Base-by-base conservation (phyloP, 2,329 filamentous ascomycete species). In the Diplocarpon rosae region DNA sequence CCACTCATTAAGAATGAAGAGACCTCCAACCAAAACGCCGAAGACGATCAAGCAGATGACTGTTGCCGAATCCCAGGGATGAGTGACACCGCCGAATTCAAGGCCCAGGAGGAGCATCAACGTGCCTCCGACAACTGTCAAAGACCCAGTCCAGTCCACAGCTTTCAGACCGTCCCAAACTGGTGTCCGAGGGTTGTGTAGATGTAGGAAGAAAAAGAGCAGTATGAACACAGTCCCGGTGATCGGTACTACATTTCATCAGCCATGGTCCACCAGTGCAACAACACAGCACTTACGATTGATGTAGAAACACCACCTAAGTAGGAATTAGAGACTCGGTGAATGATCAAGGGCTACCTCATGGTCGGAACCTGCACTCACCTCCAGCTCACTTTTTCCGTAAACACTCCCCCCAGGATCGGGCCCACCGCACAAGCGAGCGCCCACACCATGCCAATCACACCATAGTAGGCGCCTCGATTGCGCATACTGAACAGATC, bases 41-140 rank as follows among this genome's bases (percentile, higher is more conserved):
- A 35, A 85, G 70, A 41, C 85, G 78, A 41, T 80, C 75, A 62
- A 40, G 46, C 59, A 61, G 34, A 62, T 52, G 2, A 62, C 60
- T 6, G 44, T 57, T 4, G 53, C 50, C 10, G 59, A 62, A 16
- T 38, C 32, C 60, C 60, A 87, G 1, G 88, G 82, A 51, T 76
- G 77, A 16, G 71, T 70, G 41, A 87, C 75, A 39, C 86, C 88
- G 43, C 88, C 89, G 50, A 90, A 86, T 59, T 93, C 83, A 10
- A 95, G 75, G 0, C 87, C 89, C 34, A 95, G 77, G 3, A 95
- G 75, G 52, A 94, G 71, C 85, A 94, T 90, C 15, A 93, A 69
- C 0, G 85, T 89, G 15, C 82, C 85, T 34, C 83, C 83, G 13
- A 75, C 67, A 13, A 82, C 72, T 2, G 73, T 66, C 10, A 82